Conservation (phyloP, 192 early-diverging fungal genomes). For the Entomortierella beljakovae region DNA sequence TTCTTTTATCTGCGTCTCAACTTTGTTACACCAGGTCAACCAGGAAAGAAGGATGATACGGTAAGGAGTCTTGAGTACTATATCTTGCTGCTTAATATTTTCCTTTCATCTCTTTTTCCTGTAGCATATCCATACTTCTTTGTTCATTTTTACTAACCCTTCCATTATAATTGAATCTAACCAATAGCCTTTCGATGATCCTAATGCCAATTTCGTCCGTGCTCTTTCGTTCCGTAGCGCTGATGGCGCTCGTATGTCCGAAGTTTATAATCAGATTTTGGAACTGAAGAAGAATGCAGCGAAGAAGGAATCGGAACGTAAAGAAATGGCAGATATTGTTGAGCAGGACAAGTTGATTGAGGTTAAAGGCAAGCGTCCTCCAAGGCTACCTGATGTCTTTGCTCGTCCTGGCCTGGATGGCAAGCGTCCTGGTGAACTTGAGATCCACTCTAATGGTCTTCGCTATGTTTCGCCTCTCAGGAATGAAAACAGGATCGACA, state of each 20-base stretch:
- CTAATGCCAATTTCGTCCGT: conserved; percentile 90
- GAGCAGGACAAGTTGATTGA: conserved; percentile 92
- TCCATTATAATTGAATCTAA: not conserved
- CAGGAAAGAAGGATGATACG: conserved; percentile 90
- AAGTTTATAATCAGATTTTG: conserved; percentile 87
- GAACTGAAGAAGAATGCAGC: conserved; percentile 93
- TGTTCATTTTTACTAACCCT: not conserved
- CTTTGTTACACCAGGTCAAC: conserved; percentile 94
- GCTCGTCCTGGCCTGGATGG: conserved; percentile 91
- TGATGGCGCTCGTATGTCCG: conserved; percentile 83
- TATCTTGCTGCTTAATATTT: not conserved
- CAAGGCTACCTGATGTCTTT: conserved; percentile 90
- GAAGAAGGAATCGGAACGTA: conserved; percentile 94
- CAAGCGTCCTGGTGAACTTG: conserved; percentile 96
- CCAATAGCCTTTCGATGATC: conserved; percentile 83
- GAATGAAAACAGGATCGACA: conserved; percentile 79
- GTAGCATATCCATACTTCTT: too few species aligned
- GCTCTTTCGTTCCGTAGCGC: conserved; percentile 92
- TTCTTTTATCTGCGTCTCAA: conserved; percentile 93
- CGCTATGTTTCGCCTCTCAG: conserved; percentile 86
- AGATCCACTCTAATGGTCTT: conserved; percentile 96
- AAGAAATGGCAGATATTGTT: conserved; percentile 96
- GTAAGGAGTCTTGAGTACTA: conserved; percentile 32
- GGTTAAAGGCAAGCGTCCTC: conserved; percentile 74
- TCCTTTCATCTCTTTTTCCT: not conserved